A percentile compares a stretch with the other conserved stretches of the same genome.
Evolutionary conservation across 2,329 filamentous ascomycete genomes (phyloP).

Genomic region (Lizonia empirigonia): DNA sequence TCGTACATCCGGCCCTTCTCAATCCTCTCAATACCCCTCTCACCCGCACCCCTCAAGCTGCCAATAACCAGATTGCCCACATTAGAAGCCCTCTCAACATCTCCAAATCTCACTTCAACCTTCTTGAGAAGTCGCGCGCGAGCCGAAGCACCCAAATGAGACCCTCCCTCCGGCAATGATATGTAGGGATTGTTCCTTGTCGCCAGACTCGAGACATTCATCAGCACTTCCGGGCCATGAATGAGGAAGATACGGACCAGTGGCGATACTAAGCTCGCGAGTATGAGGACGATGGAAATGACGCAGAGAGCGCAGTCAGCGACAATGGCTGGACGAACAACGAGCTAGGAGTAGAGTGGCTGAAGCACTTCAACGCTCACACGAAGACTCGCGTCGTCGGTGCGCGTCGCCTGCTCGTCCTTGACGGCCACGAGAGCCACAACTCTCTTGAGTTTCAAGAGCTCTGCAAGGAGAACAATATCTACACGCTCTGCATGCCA

Average conservation of each 20-base stretch:
- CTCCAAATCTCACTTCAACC: background rate
- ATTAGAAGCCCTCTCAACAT: background rate
- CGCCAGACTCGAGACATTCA: slow-evolving; percentile 14
- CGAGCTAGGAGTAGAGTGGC: no score
- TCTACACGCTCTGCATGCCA: no score
- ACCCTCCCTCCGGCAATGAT: background rate
- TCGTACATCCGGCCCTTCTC: background rate
- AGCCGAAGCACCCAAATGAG: background rate
- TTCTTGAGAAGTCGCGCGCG: slow-evolving; percentile 1
- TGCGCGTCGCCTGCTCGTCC: no score
- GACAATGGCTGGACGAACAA: no score
- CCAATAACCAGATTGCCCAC: slow-evolving; percentile 7
- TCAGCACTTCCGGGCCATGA: slow-evolving; percentile 6
- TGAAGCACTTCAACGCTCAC: no score
- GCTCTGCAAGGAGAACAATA: no score
- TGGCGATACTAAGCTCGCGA: slow-evolving; percentile 3
- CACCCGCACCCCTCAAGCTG: background rate
- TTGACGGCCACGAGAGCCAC: no score
- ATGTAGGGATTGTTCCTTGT: slow-evolving; percentile 9
- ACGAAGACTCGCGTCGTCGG: no score
- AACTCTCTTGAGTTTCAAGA: no score
- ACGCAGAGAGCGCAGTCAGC: no score
- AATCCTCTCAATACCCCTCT: background rate
- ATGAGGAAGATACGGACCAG: background rate
- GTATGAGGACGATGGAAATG: background rate